These are phyloP conservation scores for Sclerotinia glacialis DNA, from an alignment of 2,329 filamentous ascomycete species.

Conservation along the genomic window DNA sequence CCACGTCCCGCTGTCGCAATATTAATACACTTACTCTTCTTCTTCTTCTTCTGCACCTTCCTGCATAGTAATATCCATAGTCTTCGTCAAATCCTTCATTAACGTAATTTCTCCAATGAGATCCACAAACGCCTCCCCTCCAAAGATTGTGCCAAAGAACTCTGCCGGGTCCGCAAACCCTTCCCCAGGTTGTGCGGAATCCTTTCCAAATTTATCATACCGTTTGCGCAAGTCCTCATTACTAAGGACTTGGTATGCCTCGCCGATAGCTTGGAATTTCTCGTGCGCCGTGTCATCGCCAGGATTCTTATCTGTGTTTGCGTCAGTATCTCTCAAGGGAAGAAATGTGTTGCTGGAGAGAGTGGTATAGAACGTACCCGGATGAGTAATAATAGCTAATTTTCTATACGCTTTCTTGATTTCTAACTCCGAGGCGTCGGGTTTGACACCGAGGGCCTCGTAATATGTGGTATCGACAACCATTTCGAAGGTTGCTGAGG, in stretches of 20 bases:
- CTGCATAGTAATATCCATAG: slow-evolving; percentile 95
- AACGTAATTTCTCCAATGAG: slow-evolving; percentile 97
- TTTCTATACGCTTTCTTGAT: slow-evolving; percentile 98
- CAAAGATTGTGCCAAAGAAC: slow-evolving; percentile 98
- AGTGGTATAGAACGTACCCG: slow-evolving; percentile 32
- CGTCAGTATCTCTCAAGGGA: slow-evolving; percentile 4
- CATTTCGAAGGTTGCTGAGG: slow-evolving; percentile 27
- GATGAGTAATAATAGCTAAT: slow-evolving; percentile 85
- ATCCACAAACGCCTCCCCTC: slow-evolving; percentile 91
- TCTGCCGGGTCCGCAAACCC: slow-evolving; percentile 95
- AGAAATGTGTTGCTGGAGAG: neutral
- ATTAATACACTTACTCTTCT: slow-evolving; percentile 41
- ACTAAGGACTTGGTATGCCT: slow-evolving; percentile 77
- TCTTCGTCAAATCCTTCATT: slow-evolving; percentile 97
- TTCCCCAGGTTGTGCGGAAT: slow-evolving; percentile 82
- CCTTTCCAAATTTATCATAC: slow-evolving; percentile 97
- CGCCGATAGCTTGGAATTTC: slow-evolving; percentile 85
- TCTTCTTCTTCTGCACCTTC: slow-evolving; percentile 64
- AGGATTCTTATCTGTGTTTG: slow-evolving; percentile 82
- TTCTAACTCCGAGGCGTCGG: slow-evolving; percentile 82
- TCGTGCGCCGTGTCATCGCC: slow-evolving; percentile 90
- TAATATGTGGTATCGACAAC: slow-evolving; percentile 40
- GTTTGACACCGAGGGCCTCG: slow-evolving; percentile 79
- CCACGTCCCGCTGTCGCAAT: neutral
- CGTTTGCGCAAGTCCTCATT: slow-evolving; percentile 81